These are phyloP conservation scores for Isabelozyma pseudorhagii DNA, from an alignment of 805 yeast species.

Conservation along the genomic window DNA sequence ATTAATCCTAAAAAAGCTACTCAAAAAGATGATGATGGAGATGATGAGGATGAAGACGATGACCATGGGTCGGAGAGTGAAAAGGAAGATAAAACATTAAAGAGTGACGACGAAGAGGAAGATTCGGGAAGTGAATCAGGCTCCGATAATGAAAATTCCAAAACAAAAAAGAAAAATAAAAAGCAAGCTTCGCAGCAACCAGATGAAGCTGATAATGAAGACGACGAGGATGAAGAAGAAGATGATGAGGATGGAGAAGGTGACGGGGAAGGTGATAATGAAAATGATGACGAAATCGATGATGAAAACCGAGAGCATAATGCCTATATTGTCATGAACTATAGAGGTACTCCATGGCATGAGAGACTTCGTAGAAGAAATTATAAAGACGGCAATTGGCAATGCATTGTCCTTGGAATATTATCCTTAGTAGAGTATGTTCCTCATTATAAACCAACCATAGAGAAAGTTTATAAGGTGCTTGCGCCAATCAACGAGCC, in stretches of 20 bases:
- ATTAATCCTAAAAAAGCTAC: slow-evolving; percentile 11
- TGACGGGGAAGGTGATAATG: slow-evolving; percentile 5
- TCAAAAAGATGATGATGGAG: slow-evolving; percentile 13
- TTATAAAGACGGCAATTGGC: slow-evolving; percentile 86
- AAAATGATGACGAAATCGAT: slow-evolving; percentile 14
- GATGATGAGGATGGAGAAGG: slow-evolving; percentile 12
- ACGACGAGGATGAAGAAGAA: slow-evolving; percentile 18
- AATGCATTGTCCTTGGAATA: slow-evolving; percentile 70
- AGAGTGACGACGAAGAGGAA: slow-evolving; percentile 17
- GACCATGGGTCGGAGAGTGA: slow-evolving; percentile 24
- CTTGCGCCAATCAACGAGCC: slow-evolving; percentile 56
- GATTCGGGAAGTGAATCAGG: slow-evolving; percentile 13
- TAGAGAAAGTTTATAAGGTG: slow-evolving; percentile 46
- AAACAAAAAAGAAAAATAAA: slow-evolving; percentile 1
- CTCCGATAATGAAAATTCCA: slow-evolving; percentile 15
- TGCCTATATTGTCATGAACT: slow-evolving; percentile 49
- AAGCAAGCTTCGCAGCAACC: slow-evolving; percentile 3
- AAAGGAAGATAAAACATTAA: slow-evolving; percentile 15
- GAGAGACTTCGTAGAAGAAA: slow-evolving; percentile 70
- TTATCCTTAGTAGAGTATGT: slow-evolving; percentile 58
- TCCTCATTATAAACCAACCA: slow-evolving; percentile 49
- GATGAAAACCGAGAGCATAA: slow-evolving; percentile 29
- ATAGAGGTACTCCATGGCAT: slow-evolving; percentile 68
- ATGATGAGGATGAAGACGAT: slow-evolving; percentile 16
- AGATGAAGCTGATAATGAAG: slow-evolving; percentile 14